phyloP scores from a whole-genome alignment of 139 green algal species.

The Raphidocelis subcapitata region DNA sequence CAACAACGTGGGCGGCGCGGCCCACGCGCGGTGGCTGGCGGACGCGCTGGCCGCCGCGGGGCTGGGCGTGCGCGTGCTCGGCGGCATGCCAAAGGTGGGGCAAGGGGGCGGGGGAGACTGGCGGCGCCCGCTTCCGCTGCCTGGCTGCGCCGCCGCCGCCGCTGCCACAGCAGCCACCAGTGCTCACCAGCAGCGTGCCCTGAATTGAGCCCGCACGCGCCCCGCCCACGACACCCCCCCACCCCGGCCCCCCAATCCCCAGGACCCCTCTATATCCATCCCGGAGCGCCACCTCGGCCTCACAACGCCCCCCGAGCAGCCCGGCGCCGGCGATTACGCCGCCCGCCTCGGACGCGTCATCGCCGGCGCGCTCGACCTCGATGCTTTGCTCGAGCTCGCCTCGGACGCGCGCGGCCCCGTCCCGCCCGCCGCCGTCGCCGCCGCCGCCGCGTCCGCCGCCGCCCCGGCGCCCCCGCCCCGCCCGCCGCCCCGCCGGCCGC shows the following conservation, averaged over 20 bases:
- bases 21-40: background rate
- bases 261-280: slow-evolving; percentile 4
- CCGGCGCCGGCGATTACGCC: too few species aligned
- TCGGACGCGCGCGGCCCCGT: too few species aligned
- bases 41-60: slow-evolving; percentile 14
- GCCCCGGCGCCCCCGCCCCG: too few species aligned
- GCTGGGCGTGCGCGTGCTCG: background rate
- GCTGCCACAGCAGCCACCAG: background rate
- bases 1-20: background rate
- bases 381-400: background rate
- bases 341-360: too few species aligned
- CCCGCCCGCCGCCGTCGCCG: too few species aligned
- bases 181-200: too few species aligned
- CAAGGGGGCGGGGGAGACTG: background rate
- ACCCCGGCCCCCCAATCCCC: too few species aligned
- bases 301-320: slow-evolving; percentile 19
- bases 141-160: background rate
- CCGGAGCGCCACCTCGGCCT: slow-evolving; percentile 14
- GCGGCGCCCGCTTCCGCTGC: background rate
- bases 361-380: background rate
- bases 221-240: too few species aligned
- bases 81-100: slow-evolving; percentile 15
- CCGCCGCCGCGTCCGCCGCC: too few species aligned
- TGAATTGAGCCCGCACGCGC: too few species aligned
- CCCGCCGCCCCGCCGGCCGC: too few species aligned